A percentile compares a stretch with the other conserved stretches of the same genome.
Evolutionary conservation across 345 rosid genomes (phyloP).

Genomic region (Salix exigua): DNA sequence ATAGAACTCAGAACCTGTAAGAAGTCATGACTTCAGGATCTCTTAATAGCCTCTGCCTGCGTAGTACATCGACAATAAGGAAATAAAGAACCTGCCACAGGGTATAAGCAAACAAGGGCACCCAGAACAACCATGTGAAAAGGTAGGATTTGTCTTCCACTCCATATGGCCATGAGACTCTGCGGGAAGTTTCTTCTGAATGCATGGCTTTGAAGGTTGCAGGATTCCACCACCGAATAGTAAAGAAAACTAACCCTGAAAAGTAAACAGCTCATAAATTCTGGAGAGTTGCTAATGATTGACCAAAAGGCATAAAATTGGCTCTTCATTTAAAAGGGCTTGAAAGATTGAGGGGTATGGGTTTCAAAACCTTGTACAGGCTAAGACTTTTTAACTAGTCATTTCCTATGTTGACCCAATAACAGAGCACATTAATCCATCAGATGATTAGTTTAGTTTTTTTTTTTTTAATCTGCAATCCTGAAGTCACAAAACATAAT

Average conservation of each 20-base stretch:
- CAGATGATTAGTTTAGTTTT: not conserved
- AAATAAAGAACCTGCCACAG: constrained; percentile 92
- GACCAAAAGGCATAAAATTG: not conserved
- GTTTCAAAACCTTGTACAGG: not conserved
- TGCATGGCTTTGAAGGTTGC: constrained; percentile 86
- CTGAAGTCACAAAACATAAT: not conserved
- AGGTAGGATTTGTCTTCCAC: constrained; percentile 68
- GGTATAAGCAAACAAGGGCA: constrained; percentile 78
- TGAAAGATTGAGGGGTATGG: not conserved
- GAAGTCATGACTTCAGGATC: constrained; percentile 99
- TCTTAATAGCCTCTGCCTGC: constrained; percentile 79
- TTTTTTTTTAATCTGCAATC: not conserved
- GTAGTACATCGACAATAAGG: constrained; percentile 84
- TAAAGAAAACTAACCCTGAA: constrained; percentile 87
- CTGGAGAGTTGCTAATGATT: not conserved
- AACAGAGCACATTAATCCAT: not conserved
- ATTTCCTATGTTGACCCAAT: not conserved
- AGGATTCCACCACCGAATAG: constrained; percentile 98
- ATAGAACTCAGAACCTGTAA: constrained; percentile 49
- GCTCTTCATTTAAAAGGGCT: not conserved
- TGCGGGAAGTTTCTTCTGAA: constrained; percentile 61
- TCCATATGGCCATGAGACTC: constrained; percentile 83
- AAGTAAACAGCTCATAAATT: constrained; percentile 17
- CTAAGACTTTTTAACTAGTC: not conserved
- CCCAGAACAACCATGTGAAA: constrained; percentile 77